A percentile compares a stretch with the other conserved stretches of the same genome.
These are phyloP conservation scores for Kurtzmaniella cleridarum DNA, from an alignment of 805 yeast genomes.

Conservation along the genomic window DNA sequence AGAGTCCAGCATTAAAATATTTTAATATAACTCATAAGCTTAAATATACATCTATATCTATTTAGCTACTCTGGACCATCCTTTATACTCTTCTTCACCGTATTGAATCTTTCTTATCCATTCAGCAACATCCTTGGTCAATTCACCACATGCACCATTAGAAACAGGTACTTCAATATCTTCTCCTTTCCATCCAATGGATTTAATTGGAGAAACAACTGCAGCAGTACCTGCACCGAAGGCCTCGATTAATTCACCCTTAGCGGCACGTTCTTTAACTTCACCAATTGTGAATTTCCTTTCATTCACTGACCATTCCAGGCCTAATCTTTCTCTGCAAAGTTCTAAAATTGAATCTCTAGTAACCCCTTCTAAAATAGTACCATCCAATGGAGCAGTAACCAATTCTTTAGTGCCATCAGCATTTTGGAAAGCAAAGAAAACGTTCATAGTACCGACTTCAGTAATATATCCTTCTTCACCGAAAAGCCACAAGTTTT, in stretches of 20 bases:
- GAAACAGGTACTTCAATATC: constrained; percentile 74
- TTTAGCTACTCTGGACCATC: constrained; percentile 42
- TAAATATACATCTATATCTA: constrained; percentile 4
- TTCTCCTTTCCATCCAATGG: constrained; percentile 73
- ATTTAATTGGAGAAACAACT: constrained; percentile 87
- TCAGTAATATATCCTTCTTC: constrained; percentile 83
- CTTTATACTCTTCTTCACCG: constrained; percentile 66
- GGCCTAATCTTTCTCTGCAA: constrained; percentile 68
- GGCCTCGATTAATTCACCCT: constrained; percentile 87
- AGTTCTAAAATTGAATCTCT: constrained; percentile 81
- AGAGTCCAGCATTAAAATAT: too few relatives aligned
- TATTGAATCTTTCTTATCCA: constrained; percentile 92
- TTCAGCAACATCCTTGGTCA: constrained; percentile 69
- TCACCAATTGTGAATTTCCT: constrained; percentile 79
- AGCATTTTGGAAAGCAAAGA: constrained; percentile 76
- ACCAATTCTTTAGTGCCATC: constrained; percentile 87
- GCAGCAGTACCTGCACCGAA: constrained; percentile 99
- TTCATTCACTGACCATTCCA: constrained; percentile 80
- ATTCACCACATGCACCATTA: constrained; percentile 75
- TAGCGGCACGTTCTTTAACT: constrained; percentile 67
- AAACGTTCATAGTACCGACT: constrained; percentile 97
- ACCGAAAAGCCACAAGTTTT: constrained; percentile 95
- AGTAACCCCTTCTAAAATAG: constrained; percentile 94
- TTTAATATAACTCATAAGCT: too few relatives aligned
- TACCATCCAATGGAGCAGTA: constrained; percentile 96